Base-by-base conservation (phyloP, 1,284 basidiomycete species). In the Ceratorhiza oryzae-sativae region DNA sequence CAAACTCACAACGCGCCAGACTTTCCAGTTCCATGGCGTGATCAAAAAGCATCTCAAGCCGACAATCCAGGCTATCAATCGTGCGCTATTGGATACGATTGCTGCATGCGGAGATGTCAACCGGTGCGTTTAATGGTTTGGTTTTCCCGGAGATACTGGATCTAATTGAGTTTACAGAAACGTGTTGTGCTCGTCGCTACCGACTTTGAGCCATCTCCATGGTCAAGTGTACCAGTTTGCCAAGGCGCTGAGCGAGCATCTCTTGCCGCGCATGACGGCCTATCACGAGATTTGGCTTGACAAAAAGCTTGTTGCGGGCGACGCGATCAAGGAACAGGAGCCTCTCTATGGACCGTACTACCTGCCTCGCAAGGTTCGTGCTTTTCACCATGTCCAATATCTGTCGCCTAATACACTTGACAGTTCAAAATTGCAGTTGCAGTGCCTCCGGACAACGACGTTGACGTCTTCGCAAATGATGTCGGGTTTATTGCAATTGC, bases 271-370 rank as follows among this genome's bases (percentile, higher is more conserved):
- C 67, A 98, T 96, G 20, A 90, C 89, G 4, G 97, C 97, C 1
- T 99, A 99, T 82, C 95, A 98, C 80, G 97, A 99, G 83, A 98
- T 99, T 77, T 99, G 97, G 97, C 85, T 98, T 65, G 95, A 98
- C 84, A 94, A 96, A 84, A 96, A 97, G 84, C 83, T 96, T 76
- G 90, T 98, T 41, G 92, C 91, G 20, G 95, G 94, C 30, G 94
- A 94, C 51, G 94, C 94, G 0, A 81, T 97, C 74, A 91, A 94
- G 80, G 97, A 99, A 82, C 88, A 93, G 76, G 97, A 99, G 82
- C 97, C 97, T 0, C 83, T 98, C 18, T 99, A 99, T 80, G 97
- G 97, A 55, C 92, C 95, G 77, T 97, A 95, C 83, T 99, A 99
- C 83, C 86, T 99, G 39, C 97, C 97, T 51, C 88, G 97, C 80